Evolutionary conservation across 805 yeast species (phyloP).

Genomic region (Debaryomyces tyrocola): DNA sequence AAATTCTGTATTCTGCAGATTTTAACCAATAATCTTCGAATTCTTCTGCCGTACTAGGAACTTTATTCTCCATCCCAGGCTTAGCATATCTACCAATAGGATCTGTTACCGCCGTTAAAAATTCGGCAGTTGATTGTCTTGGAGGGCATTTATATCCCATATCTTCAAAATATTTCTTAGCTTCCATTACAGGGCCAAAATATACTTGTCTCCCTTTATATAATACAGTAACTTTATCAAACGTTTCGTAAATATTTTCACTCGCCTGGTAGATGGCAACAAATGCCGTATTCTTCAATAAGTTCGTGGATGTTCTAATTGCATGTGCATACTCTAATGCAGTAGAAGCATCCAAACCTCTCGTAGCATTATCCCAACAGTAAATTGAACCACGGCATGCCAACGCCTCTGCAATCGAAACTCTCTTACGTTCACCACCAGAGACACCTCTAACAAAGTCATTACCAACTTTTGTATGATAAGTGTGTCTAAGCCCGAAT

Average conservation of each 20-base stretch:
- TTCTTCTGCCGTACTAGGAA: constrained; percentile 64
- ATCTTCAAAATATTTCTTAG: constrained; percentile 55
- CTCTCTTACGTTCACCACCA: constrained; percentile 76
- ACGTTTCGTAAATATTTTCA: constrained; percentile 27
- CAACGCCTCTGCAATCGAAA: constrained; percentile 66
- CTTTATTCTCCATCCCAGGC: constrained; percentile 48
- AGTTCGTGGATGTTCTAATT: constrained; percentile 35
- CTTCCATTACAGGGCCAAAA: constrained; percentile 58
- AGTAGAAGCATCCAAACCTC: constrained; percentile 35
- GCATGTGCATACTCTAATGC: constrained; percentile 32
- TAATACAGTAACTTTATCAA: constrained; percentile 31
- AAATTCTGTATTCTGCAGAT: constrained; percentile 33
- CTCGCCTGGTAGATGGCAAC: constrained; percentile 52
- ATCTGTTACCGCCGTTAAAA: constrained; percentile 67
- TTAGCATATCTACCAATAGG: constrained; percentile 56
- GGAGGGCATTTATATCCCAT: constrained; percentile 68
- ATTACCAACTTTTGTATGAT: constrained; percentile 31
- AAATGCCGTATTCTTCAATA: constrained; percentile 55
- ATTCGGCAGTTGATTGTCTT: constrained; percentile 71
- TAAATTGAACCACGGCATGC: constrained; percentile 42
- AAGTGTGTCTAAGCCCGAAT: constrained; percentile 31
- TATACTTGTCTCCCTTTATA: constrained; percentile 51
- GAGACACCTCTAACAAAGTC: constrained; percentile 61
- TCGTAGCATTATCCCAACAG: constrained; percentile 35
- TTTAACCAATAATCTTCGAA: constrained; percentile 59